Base-by-base conservation (phyloP, 2,329 filamentous ascomycete species). In the Thelonectria blattea region DNA sequence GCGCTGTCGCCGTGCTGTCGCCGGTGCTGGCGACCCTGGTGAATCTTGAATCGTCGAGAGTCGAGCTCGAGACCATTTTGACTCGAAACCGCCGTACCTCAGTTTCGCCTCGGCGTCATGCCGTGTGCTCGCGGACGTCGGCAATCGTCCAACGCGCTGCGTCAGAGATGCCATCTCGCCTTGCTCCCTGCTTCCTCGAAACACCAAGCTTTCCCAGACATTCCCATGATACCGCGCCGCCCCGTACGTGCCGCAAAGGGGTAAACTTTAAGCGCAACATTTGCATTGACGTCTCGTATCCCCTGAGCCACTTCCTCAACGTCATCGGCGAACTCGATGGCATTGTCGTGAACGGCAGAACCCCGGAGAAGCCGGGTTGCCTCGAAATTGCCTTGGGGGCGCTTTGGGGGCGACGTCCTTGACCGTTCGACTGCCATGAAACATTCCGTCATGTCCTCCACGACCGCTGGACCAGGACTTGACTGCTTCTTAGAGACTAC, bases 71-170 rank as follows among this genome's bases (percentile, higher is more conserved):
- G 69, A 72, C 71, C 64, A 69, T 72, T 67, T 64, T 69, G 61
- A 68, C 63, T 64, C 68, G 61, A 65, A 63, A 61, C 58, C 30
- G 47, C 57, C 47, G 42, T 54, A 47, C 45, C 52, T 47, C 54
- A 48, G 52, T 45, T 58, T 55, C 60, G 61, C 61, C 60, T 64
- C 64, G 68, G 78, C 74, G 77, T 66, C 80, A 66, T 68, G 65
- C 64, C 65, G 64, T 56, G 42, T 51, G 43, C 22, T 22, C 18
- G 24, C 27, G 34, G 18, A 46, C 46, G 46, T 55, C 41, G 42
- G 22, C 46, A 41, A 39, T 39, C 39, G 24, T 59, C 51, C 48
- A 47, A 57, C 54, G 41, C 15, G 12, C 34, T 18, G 18, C 34
- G 63, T 47, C 42, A 56, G 45, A 60, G 54, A 56, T 62, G 50